These are phyloP conservation scores for Lagenidium sp. DNA, from an alignment of 352 stramenopile genomes.

Conservation along the genomic window DNA sequence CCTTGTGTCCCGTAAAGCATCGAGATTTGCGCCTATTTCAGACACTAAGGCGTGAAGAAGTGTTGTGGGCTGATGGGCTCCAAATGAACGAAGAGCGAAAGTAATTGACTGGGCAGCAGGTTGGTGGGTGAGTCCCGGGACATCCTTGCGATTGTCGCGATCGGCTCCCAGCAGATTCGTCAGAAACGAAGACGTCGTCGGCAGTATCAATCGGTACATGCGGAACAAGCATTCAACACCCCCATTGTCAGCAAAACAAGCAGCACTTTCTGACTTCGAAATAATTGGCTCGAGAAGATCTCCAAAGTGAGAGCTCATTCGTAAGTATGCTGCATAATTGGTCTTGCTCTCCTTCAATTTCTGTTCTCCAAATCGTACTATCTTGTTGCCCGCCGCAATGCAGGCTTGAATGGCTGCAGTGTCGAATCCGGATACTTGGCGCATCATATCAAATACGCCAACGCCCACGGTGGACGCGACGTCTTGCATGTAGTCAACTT, in stretches of 20 bases:
- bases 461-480: constrained; percentile 90
- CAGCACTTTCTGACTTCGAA: constrained; percentile 90
- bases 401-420: constrained; percentile 81
- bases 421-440: constrained; percentile 88
- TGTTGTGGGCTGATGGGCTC: constrained; percentile 78
- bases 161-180: constrained; percentile 28
- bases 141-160: constrained; percentile 1
- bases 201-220: constrained; percentile 86
- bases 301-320: constrained; percentile 79
- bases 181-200: constrained; percentile 70
- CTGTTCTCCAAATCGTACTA: constrained; percentile 69
- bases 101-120: constrained; percentile 85
- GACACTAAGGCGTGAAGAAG: constrained; percentile 62
- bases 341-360: too few relatives aligned
- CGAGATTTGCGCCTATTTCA: constrained; percentile 47
- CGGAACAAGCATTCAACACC: constrained; percentile 86
- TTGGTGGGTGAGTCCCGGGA: constrained; percentile 61
- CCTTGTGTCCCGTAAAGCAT: constrained; percentile 26
- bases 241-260: constrained; percentile 86
- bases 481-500: constrained; percentile 89
- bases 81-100: constrained; percentile 83
- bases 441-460: constrained; percentile 95
- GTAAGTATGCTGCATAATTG: too few relatives aligned
- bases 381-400: constrained; percentile 85
- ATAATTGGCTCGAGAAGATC: constrained; percentile 94